Conservation (phyloP, 495 filamentous ascomycete species). For the Penicillium cataractarum region DNA sequence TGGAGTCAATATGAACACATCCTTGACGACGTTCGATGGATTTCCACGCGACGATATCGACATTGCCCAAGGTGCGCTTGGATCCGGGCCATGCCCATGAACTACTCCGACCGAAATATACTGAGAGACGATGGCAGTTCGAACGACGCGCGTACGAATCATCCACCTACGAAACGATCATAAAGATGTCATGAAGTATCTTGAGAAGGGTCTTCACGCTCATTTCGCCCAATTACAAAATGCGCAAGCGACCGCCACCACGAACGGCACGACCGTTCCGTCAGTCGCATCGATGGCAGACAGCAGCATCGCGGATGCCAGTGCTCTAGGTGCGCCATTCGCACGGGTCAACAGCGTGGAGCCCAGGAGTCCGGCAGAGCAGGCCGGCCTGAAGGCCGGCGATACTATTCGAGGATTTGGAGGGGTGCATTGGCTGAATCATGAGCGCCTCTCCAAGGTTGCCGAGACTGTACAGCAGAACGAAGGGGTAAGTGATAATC, state of each 20-base stretch:
- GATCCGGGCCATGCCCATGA: not conserved
- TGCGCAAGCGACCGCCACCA: constrained; percentile 28
- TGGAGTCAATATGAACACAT: constrained; percentile 88
- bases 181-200: constrained; percentile 78
- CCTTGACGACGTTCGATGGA: constrained; percentile 86
- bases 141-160: constrained; percentile 86
- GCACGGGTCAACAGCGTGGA: constrained; percentile 89
- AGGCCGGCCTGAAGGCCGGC: constrained; percentile 81
- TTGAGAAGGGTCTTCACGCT: constrained; percentile 82
- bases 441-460: constrained; percentile 83
- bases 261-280: constrained; percentile 36
- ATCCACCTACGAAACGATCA: constrained; percentile 91
- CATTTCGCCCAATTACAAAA: constrained; percentile 56
- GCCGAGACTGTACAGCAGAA: constrained; percentile 82
- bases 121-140: constrained; percentile 59
- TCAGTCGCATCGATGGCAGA: constrained; percentile 12
- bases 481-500: constrained; percentile 72
- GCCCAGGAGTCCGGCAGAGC: constrained; percentile 75
- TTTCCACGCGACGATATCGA: constrained; percentile 94
- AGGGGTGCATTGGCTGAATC: constrained; percentile 75
- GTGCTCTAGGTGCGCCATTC: constrained; percentile 69
- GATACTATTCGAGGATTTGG: constrained; percentile 87
- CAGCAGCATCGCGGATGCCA: constrained; percentile 29
- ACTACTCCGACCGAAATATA: constrained; percentile 7
- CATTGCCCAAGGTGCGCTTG: constrained; percentile 81